A percentile compares a stretch with the other conserved stretches of the same genome.
Conservation (phyloP, 768 basidiomycete genomes). For the Lepiota brunneoincarnata region DNA sequence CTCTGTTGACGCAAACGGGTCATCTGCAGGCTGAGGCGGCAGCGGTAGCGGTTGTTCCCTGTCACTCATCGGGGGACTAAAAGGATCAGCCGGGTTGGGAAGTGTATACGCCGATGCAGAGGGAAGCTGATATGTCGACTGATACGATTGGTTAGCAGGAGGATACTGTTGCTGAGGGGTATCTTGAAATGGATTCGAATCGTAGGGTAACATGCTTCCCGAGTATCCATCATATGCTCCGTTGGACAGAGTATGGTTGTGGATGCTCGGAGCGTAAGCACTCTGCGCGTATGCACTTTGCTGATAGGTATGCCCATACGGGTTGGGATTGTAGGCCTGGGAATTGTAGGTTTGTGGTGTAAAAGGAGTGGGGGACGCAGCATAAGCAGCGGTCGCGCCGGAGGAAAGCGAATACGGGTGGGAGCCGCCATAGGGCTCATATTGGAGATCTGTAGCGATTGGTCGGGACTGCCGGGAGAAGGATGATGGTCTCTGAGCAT, state of each 20-base stretch:
- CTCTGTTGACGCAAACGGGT: slow-evolving; percentile 17
- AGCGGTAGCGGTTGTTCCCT: slow-evolving; percentile 5
- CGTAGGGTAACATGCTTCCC: slow-evolving; percentile 13
- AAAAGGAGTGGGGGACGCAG: slow-evolving; percentile 1
- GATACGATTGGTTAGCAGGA: slow-evolving; percentile 11
- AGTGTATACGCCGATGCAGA: slow-evolving; percentile 18
- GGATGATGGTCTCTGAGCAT: not conserved
- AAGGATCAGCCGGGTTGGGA: slow-evolving; percentile 16
- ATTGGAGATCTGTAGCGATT: slow-evolving; percentile 23
- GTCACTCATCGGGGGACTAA: slow-evolving; percentile 9
- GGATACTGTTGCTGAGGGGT: slow-evolving; percentile 10
- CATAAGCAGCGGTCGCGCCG: not conserved
- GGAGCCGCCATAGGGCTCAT: not conserved
- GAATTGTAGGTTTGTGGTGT: slow-evolving; percentile 1
- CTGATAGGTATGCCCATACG: slow-evolving; percentile 6
- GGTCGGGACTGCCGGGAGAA: slow-evolving; percentile 27
- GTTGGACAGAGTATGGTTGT: slow-evolving; percentile 4
- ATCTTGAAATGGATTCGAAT: slow-evolving; percentile 28
- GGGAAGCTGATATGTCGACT: slow-evolving; percentile 17
- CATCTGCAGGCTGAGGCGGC: not conserved
- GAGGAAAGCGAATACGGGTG: slow-evolving; percentile 8
- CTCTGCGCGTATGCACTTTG: slow-evolving; percentile 3
- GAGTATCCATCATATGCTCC: slow-evolving; percentile 1
- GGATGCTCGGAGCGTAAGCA: slow-evolving; percentile 27
- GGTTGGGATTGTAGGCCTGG: slow-evolving; percentile 1